A percentile compares a stretch with the other conserved stretches of the same genome.
phyloP scores from a whole-genome alignment of 257 asterid species.

The Nicotiana undulata region DNA sequence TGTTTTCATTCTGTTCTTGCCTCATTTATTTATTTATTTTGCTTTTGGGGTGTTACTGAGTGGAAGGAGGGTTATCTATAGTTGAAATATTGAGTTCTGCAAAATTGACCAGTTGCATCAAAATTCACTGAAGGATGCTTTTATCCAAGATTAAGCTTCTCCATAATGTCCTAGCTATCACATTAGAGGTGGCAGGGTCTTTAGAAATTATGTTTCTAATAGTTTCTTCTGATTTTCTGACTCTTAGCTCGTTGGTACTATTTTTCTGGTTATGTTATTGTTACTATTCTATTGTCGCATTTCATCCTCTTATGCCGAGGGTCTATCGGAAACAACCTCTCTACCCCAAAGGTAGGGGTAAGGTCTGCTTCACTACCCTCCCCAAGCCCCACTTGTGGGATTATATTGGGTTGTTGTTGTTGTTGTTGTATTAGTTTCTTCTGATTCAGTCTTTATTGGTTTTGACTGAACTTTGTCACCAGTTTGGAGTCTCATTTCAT shows the following conservation, averaged over 20 bases:
- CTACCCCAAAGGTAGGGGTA: too few species aligned
- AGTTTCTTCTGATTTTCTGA: too few species aligned
- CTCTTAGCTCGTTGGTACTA: too few species aligned
- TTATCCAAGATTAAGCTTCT: not conserved
- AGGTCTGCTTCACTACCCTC: too few species aligned
- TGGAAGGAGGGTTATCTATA: not conserved
- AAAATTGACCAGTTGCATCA: not conserved
- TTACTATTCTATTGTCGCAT: too few species aligned
- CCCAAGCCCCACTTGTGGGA: too few species aligned
- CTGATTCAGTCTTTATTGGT: not conserved
- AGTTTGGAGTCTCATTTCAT: slow-evolving; percentile 3
- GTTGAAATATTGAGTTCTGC: not conserved
- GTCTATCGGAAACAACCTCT: too few species aligned
- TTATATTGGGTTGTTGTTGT: too few species aligned
- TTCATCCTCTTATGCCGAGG: too few species aligned
- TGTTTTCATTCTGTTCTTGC: not conserved
- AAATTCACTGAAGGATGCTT: not conserved
- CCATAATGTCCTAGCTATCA: not conserved
- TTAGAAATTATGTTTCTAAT: not conserved
- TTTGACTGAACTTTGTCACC: not conserved
- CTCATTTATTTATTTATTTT: not conserved
- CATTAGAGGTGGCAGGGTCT: not conserved
- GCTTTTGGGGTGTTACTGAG: not conserved
- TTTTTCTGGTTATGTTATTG: too few species aligned
- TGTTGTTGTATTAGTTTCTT: not conserved